A percentile compares a stretch with the other conserved stretches of the same genome.
Evolutionary conservation across 2,329 filamentous ascomycete species (phyloP).

Genomic region (Colletotrichum trifolii): DNA sequence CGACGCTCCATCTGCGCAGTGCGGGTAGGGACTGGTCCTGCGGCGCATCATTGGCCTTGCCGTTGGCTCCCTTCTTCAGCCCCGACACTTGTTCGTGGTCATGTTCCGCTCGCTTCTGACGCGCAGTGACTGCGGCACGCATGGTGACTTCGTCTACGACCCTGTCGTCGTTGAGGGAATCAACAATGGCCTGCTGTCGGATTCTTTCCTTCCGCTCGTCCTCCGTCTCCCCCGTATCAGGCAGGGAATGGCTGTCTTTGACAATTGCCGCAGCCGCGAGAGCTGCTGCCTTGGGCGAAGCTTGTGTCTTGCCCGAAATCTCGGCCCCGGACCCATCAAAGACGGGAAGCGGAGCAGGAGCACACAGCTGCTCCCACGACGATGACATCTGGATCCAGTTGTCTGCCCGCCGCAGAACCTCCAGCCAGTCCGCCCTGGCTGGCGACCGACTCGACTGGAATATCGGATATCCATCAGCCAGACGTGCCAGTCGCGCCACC

Average conservation of each 20-base stretch:
- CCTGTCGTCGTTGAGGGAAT: slow-evolving; percentile 74
- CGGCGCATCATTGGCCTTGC: slow-evolving; percentile 37
- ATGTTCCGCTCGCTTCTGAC: slow-evolving; percentile 68
- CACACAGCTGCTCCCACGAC: slow-evolving; percentile 78
- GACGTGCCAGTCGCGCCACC: slow-evolving; percentile 78
- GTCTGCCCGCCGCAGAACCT: slow-evolving; percentile 73
- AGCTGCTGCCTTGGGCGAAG: slow-evolving; percentile 43
- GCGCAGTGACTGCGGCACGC: slow-evolving; percentile 69
- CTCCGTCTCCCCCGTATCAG: slow-evolving; percentile 53
- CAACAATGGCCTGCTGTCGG: slow-evolving; percentile 73
- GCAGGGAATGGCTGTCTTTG: slow-evolving; percentile 40
- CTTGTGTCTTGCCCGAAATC: slow-evolving; percentile 37
- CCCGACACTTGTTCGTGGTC: slow-evolving; percentile 50
- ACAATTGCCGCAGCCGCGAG: slow-evolving; percentile 51
- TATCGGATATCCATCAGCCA: slow-evolving; percentile 83
- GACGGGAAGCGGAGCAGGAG: slow-evolving; percentile 64
- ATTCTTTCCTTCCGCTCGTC: slow-evolving; percentile 68
- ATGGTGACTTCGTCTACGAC: slow-evolving; percentile 76
- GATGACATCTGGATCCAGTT: slow-evolving; percentile 76
- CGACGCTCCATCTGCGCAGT: slow-evolving; percentile 69
- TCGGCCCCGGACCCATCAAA: slow-evolving; percentile 38
- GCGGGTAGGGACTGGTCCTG: slow-evolving; percentile 27
- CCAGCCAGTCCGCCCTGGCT: slow-evolving; percentile 82
- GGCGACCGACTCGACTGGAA: slow-evolving; percentile 79
- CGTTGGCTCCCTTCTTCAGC: slow-evolving; percentile 36